Evolutionary conservation across 768 basidiomycete genomes (phyloP).

Genomic region (Tylopilus rubrobrunneus): DNA sequence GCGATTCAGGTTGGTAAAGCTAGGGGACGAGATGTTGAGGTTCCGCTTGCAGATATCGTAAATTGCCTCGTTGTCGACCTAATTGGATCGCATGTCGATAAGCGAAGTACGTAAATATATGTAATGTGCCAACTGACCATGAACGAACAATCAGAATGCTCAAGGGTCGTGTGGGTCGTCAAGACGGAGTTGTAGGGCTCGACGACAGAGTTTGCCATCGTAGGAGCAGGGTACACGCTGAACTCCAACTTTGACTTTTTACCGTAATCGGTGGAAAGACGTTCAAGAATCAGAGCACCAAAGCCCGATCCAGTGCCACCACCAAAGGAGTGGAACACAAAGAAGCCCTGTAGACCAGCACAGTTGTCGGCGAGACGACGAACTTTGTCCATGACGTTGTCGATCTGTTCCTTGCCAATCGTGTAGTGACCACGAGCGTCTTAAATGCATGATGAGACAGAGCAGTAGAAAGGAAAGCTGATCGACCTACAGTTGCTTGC

Average conservation of each 20-base stretch:
- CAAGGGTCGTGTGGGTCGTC: conserved; percentile 97
- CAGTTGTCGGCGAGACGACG: conserved; percentile 96
- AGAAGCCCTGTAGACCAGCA: conserved; percentile 96
- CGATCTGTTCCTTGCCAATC: conserved; percentile 96
- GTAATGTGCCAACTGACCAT: conserved; percentile 56
- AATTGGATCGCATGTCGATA: conserved; percentile 1
- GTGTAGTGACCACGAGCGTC: conserved; percentile 99
- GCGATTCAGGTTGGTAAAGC: conserved; percentile 93
- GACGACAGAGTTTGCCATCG: conserved; percentile 90
- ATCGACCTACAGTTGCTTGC: conserved; percentile 88
- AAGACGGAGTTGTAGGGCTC: conserved; percentile 98
- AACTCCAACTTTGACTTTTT: conserved; percentile 99
- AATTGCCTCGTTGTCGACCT: conserved; percentile 84
- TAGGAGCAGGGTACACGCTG: conserved; percentile 93
- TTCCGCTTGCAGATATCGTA: conserved; percentile 85
- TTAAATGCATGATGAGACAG: conserved; percentile 28
- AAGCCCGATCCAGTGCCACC: conserved; percentile 99
- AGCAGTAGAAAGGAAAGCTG: not conserved
- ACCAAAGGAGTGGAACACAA: conserved; percentile 99
- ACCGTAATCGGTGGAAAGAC: conserved; percentile 94
- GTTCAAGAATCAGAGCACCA: conserved; percentile 92
- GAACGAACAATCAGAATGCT: conserved; percentile 99
- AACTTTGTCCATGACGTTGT: conserved; percentile 92
- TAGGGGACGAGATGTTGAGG: conserved; percentile 79
- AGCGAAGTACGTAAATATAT: not conserved